Evolutionary conservation across 2,329 filamentous ascomycete species (phyloP).

Genomic region (Fusarium acutatum): DNA sequence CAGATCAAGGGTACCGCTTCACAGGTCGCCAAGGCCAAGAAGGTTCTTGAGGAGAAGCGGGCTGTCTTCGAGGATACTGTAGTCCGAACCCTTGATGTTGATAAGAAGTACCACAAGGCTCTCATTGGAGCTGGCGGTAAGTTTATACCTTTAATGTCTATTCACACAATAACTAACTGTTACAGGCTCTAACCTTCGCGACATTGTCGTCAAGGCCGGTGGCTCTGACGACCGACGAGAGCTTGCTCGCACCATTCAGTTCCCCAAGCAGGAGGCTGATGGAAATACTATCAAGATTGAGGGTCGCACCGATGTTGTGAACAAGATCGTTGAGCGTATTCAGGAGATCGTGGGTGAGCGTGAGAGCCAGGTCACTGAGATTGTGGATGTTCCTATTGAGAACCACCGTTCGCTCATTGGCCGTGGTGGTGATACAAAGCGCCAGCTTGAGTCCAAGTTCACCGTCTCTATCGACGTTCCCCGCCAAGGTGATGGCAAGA

Average conservation of each 20-base stretch:
- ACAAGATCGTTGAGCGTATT: slow-evolving; percentile 87
- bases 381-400: slow-evolving; percentile 83
- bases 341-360: slow-evolving; percentile 83
- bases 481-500: slow-evolving; percentile 84
- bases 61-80: slow-evolving; percentile 91
- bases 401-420: slow-evolving; percentile 94
- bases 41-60: slow-evolving; percentile 85
- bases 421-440: slow-evolving; percentile 86
- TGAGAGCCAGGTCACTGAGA: slow-evolving; percentile 81
- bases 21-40: slow-evolving; percentile 91
- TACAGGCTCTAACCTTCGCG: slow-evolving; percentile 82
- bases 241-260: slow-evolving; percentile 89
- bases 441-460: slow-evolving; percentile 86
- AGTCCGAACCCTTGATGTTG: slow-evolving; percentile 84
- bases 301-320: slow-evolving; percentile 82
- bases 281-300: slow-evolving; percentile 88
- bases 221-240: slow-evolving; percentile 87
- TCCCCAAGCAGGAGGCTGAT: slow-evolving; percentile 87
- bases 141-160: slow-evolving; percentile 43
- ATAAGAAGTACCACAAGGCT: slow-evolving; percentile 90
- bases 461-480: slow-evolving; percentile 89
- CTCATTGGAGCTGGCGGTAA: slow-evolving; percentile 89
- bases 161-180: slow-evolving; percentile 42
- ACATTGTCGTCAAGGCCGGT: slow-evolving; percentile 87
- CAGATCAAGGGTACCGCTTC: slow-evolving; percentile 91